phyloP scores from a whole-genome alignment of 345 rosid species.

The Dimocarpus longan region DNA sequence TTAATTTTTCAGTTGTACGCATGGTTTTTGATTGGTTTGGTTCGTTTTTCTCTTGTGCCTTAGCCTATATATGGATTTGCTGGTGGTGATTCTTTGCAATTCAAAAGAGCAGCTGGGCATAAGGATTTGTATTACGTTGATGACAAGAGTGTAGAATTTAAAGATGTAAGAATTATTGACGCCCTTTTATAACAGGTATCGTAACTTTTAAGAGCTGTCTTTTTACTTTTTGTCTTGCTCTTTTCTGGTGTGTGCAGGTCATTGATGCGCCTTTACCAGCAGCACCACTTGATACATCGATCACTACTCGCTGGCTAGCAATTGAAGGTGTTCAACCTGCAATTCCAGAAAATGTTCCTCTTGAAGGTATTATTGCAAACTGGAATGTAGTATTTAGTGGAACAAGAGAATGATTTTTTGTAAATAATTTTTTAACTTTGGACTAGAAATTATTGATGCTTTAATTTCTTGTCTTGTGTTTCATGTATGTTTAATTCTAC shows the following conservation, averaged over 20 bases:
- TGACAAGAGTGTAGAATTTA: slow-evolving; percentile 76
- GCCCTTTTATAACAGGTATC: slow-evolving; percentile 7
- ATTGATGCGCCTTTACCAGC: slow-evolving; percentile 65
- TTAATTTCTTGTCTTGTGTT: background rate
- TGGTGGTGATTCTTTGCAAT: slow-evolving; percentile 55
- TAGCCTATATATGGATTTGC: slow-evolving; percentile 74
- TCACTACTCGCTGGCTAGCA: slow-evolving; percentile 78
- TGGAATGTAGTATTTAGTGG: background rate
- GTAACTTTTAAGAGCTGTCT: slow-evolving; percentile 30
- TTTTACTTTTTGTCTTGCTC: slow-evolving; percentile 7
- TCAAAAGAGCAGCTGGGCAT: slow-evolving; percentile 72
- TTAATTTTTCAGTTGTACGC: background rate
- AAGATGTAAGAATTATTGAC: slow-evolving; percentile 47
- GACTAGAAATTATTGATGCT: slow-evolving; percentile 1
- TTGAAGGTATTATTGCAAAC: slow-evolving; percentile 49
- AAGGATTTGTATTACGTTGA: slow-evolving; percentile 76
- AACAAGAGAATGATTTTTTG: background rate
- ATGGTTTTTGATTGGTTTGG: slow-evolving; percentile 11
- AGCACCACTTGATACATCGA: slow-evolving; percentile 56
- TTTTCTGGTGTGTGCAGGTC: slow-evolving; percentile 44
- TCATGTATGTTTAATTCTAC: background rate
- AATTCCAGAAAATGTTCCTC: slow-evolving; percentile 66
- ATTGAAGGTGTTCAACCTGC: slow-evolving; percentile 92
- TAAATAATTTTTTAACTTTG: background rate
- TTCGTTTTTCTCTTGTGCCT: slow-evolving; percentile 7